Percentiles rank a stretch among this genome's conserved stretches.
These are phyloP conservation scores for Russula sp. DNA, from an alignment of 768 basidiomycete genomes.

Conservation along the genomic window DNA sequence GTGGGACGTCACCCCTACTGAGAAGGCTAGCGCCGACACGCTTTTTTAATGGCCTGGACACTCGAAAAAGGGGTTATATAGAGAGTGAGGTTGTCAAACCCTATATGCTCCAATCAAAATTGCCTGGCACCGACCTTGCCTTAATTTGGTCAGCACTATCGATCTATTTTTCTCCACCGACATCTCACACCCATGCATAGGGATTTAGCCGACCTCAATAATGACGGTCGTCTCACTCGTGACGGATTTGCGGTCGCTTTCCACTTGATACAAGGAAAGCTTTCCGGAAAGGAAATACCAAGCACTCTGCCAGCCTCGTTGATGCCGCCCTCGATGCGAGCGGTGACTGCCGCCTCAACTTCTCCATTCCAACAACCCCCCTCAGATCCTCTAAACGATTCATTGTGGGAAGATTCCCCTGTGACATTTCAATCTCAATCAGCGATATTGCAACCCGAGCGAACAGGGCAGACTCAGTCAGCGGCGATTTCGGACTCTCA, in stretches of 20 bases:
- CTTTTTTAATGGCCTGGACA: constrained; percentile 84
- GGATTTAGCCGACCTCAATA: constrained; percentile 90
- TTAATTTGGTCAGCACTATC: constrained; percentile 71
- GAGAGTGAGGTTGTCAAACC: constrained; percentile 94
- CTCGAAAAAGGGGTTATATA: constrained; percentile 69
- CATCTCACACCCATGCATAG: constrained; percentile 42
- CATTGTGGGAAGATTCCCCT: constrained; percentile 45
- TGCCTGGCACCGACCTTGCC: constrained; percentile 81
- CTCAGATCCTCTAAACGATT: constrained; percentile 41
- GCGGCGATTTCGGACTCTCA: constrained; percentile 21
- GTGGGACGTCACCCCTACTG: constrained; percentile 84
- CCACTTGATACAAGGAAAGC: constrained; percentile 85
- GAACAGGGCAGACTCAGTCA: constrained; percentile 10
- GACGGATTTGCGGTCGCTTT: constrained; percentile 96
- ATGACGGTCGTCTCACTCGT: constrained; percentile 79
- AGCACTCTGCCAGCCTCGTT: constrained; percentile 64
- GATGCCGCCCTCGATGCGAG: constrained; percentile 79
- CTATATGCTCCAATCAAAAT: constrained; percentile 88
- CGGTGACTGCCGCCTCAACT: constrained; percentile 39
- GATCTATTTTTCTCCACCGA: neutral
- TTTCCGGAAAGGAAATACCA: constrained; percentile 77
- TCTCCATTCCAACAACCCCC: constrained; percentile 40
- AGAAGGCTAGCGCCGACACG: constrained; percentile 73
- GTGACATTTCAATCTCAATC: constrained; percentile 41
- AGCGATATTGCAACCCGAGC: constrained; percentile 32